phyloP scores from a whole-genome alignment of 352 stramenopile species.

The Peronosclerospora sorghi region DNA sequence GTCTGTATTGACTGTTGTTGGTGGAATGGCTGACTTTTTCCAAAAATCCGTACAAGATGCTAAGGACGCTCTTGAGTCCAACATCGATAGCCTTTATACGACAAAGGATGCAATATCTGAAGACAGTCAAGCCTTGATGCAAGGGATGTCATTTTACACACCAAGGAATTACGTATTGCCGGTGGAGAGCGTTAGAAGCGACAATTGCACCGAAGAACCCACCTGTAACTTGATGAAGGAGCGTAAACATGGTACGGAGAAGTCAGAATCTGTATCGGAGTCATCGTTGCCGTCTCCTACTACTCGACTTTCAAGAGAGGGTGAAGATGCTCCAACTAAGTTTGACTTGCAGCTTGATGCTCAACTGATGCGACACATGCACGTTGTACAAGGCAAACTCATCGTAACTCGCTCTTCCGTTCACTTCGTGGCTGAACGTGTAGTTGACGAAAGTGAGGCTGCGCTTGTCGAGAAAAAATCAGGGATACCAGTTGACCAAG shows the following conservation, averaged over 20 bases:
- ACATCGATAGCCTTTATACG: slow-evolving; percentile 64
- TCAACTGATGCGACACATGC: slow-evolving; percentile 64
- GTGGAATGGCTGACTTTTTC: slow-evolving; percentile 55
- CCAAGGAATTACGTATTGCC: slow-evolving; percentile 1
- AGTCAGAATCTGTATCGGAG: slow-evolving; percentile 6
- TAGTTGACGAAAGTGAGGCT: slow-evolving; percentile 68
- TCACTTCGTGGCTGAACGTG: slow-evolving; percentile 47
- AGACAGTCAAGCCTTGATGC: slow-evolving; percentile 47
- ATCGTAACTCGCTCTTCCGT: slow-evolving; percentile 41
- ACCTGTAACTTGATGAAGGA: slow-evolving; percentile 24
- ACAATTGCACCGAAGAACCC: slow-evolving; percentile 9
- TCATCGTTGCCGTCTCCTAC: slow-evolving; percentile 14
- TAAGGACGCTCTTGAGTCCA: slow-evolving; percentile 60
- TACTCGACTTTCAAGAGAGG: slow-evolving; percentile 6
- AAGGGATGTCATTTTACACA: slow-evolving; percentile 41
- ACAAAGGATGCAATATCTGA: slow-evolving; percentile 56
- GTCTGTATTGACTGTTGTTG: slow-evolving; percentile 53
- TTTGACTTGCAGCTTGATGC: slow-evolving; percentile 29
- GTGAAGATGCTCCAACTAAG: slow-evolving; percentile 10
- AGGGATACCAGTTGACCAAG: slow-evolving; percentile 25
- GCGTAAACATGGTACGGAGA: slow-evolving; percentile 8
- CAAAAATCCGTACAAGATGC: slow-evolving; percentile 64
- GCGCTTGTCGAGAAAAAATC: slow-evolving; percentile 45
- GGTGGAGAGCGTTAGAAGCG: slow-evolving; percentile 1
- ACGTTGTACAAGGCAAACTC: slow-evolving; percentile 57